Evolutionary conservation across 768 basidiomycete genomes (phyloP), one percentile per base, ranked within the genome.

Genomic region (Dioszegia aurantiaca): DNA sequence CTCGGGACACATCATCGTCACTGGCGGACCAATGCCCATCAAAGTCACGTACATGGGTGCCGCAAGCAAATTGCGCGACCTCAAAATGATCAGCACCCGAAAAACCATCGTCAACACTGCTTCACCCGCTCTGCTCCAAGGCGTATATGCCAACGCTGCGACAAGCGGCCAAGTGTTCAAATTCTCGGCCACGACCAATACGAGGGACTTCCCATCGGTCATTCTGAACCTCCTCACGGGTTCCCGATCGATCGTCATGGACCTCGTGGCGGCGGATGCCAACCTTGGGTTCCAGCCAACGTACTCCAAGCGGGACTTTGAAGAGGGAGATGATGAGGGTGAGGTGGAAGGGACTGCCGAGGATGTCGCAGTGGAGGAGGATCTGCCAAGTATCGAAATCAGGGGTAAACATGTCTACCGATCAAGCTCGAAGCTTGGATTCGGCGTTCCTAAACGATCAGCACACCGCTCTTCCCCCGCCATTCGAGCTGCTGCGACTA

Each of bases 1-100:
- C 77, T 83, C 83, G 27, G 85, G 85, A 5, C 84, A 80, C 77
- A 82, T 86, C 62, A 59, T 77, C 53, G 58, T 76, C 30, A 44
- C 55, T 1, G 63, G 64, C 41, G 74, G 62, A 52, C 43, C 58
- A 10, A 45, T 56, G 9, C 51, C 54, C 16, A 51, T 64, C 26
- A 36, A 70, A 28, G 65, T 76, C 24, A 70, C 77, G 16, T 77
- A 77, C 55, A 56, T 77, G 42, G 77, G 76, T 53, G 68, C 74
- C 4, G 75, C 77, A 12, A 68, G 70, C 37, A 66, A 62, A 26
- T 68, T 77, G 64, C 51, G 51, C 4, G 51, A 53, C 24, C 2
- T 28, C 21, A 53, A n/a, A 26, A 53, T 53, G 51, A 53, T 53
- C 36, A 23, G 19, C 12, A 53, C 36, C 9, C 51, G 51, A 14